Conservation (phyloP, 2,329 filamentous ascomycete species). For the Pseudogymnoascus verrucosus region DNA sequence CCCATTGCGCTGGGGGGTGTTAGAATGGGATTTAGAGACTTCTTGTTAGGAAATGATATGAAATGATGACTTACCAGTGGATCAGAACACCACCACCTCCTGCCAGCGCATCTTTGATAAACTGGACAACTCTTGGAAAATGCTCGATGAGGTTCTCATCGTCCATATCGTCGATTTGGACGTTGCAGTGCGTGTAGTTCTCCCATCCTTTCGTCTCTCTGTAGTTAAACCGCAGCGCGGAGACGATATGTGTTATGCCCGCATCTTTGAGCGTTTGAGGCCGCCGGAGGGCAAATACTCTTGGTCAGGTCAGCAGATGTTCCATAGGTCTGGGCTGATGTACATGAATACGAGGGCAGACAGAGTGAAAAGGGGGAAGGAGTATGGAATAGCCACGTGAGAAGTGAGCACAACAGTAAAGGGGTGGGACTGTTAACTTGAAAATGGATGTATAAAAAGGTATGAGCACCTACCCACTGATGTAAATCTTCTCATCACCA, state of each 20-base stretch:
- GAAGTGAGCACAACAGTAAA: neutral
- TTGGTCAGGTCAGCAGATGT: slow-evolving; percentile 30
- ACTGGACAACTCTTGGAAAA: slow-evolving; percentile 68
- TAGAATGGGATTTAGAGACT: slow-evolving; percentile 9
- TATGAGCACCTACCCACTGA: slow-evolving; percentile 58
- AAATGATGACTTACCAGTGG: slow-evolving; percentile 53
- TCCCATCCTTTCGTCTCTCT: slow-evolving; percentile 44
- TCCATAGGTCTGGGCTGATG: neutral
- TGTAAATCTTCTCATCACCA: slow-evolving; percentile 63
- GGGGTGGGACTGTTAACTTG: neutral
- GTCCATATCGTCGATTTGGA: slow-evolving; percentile 85
- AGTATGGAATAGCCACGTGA: neutral
- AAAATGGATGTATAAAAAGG: slow-evolving; percentile 12
- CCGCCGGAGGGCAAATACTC: slow-evolving; percentile 70
- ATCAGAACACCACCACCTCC: slow-evolving; percentile 54
- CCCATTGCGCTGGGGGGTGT: slow-evolving; percentile 70
- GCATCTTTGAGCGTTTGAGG: slow-evolving; percentile 60
- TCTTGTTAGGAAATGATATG: slow-evolving; percentile 7
- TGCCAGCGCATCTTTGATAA: slow-evolving; percentile 71
- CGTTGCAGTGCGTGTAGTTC: slow-evolving; percentile 62
- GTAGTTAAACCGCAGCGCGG: slow-evolving; percentile 61
- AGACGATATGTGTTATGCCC: slow-evolving; percentile 85
- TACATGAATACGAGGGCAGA: neutral
- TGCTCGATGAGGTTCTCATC: slow-evolving; percentile 80
- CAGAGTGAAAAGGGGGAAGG: neutral